Percentiles rank a stretch among this genome's conserved stretches.
These are phyloP conservation scores for Cytospora chrysosperma DNA, from an alignment of 2,329 filamentous ascomycete genomes.

Conservation along the genomic window DNA sequence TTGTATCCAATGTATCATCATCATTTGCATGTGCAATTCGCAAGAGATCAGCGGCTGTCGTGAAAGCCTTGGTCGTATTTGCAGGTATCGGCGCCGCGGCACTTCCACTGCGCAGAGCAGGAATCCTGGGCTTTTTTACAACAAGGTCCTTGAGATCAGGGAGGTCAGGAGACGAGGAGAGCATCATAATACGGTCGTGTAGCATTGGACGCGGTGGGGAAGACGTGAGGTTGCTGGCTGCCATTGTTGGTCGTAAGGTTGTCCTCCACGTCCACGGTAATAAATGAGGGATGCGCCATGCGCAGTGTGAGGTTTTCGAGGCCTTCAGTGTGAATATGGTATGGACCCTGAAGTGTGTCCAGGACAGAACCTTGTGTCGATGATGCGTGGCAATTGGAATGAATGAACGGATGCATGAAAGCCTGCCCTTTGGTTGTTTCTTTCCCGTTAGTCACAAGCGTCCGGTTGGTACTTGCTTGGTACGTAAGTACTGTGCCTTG, in stretches of 20 bases:
- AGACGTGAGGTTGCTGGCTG: conserved; percentile 32
- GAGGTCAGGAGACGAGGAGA: conserved; percentile 55
- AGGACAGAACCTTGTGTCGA: neutral
- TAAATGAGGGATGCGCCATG: conserved; percentile 44
- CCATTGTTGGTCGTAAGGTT: conserved; percentile 33
- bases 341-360: neutral
- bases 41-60: conserved; percentile 42
- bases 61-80: conserved; percentile 39
- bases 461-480: neutral
- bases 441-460: too few relatives aligned
- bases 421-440: too few relatives aligned
- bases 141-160: conserved; percentile 52
- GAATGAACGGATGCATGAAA: too few relatives aligned
- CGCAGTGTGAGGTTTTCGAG: conserved; percentile 41
- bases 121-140: conserved; percentile 36
- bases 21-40: conserved; percentile 31
- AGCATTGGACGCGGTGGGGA: conserved; percentile 30
- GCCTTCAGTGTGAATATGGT: conserved; percentile 20
- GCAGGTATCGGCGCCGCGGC: conserved; percentile 39
- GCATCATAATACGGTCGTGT: conserved; percentile 32
- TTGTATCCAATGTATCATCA: conserved; percentile 9
- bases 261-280: conserved; percentile 31
- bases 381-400: neutral
- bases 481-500: neutral
- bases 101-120: conserved; percentile 38